Percentiles rank a stretch among this genome's conserved stretches.
These are phyloP conservation scores for Fusarium torreyae DNA, from an alignment of 2,329 filamentous ascomycete genomes.

Conservation along the genomic window DNA sequence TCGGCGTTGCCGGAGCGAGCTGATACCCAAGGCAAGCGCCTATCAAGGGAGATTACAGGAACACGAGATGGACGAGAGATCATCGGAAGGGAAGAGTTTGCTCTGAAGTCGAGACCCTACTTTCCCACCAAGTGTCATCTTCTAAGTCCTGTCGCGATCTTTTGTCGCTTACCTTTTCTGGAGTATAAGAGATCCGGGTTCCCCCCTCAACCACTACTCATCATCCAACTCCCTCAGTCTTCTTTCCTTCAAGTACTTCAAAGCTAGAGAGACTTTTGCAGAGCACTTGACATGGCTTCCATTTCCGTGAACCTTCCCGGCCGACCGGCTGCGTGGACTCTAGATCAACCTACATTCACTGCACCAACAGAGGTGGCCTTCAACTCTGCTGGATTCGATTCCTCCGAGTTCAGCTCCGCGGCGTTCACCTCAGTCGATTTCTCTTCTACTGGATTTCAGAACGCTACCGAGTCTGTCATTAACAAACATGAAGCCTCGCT, in stretches of 20 bases:
- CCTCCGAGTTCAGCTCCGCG: background rate
- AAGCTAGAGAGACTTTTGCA: no score
- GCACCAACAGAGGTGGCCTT: background rate
- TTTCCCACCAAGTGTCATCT: no score
- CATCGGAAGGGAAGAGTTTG: no score
- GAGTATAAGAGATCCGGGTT: background rate
- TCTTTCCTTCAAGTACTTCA: background rate
- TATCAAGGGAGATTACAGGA: no score
- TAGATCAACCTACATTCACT: conserved; percentile 19
- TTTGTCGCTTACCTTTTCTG: no score
- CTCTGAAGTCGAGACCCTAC: no score
- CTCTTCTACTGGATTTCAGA: conserved; percentile 3
- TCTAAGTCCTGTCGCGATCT: no score
- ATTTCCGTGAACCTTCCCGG: conserved; percentile 1
- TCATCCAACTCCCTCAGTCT: background rate
- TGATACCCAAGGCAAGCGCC: no score
- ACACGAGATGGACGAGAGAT: no score
- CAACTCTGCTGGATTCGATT: background rate
- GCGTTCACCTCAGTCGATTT: background rate
- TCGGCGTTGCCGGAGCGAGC: no score
- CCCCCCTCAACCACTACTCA: background rate
- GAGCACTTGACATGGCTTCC: no score
- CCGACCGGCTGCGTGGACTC: conserved; percentile 25
- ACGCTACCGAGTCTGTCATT: background rate
- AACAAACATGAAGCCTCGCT: background rate